Evolutionary conservation across 768 basidiomycete species (phyloP), one percentile per base, ranked within the genome.

Genomic region (Amylocystis lapponica): DNA sequence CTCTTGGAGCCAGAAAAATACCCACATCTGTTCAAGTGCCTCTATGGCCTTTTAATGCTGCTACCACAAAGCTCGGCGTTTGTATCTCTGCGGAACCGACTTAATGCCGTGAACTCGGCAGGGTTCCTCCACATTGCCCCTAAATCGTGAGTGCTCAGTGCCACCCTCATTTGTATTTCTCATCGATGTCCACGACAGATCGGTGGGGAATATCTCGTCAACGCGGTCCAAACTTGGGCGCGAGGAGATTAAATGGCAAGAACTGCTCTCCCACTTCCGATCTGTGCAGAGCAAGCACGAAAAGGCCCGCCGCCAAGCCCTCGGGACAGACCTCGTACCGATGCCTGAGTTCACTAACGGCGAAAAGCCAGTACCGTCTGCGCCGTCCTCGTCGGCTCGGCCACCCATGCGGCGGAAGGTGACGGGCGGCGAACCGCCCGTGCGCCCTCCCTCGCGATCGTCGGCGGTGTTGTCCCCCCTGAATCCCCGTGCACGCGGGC

Each of bases 241-340:
- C 20, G 92, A 89, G 32, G 92, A 96, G 41, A 96, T 99, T 60
- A 97, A 96, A 60, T 99, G 96, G 96, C 83, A 84, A 57, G 96
- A 98, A 48, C 74, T 99, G 0, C 75, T 98, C 9, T 73, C 76
- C 4, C 96, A 99, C 62, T 99, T 99, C 71, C 83, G 94, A 14
- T 69, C 78, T 0, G 81, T 96, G 1, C 96, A 99, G 63, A 72
- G 76, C 26, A 86, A 82, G 53, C 94, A 98, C 58, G 94, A 98
- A 67, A 94, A 93, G 59, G 79, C 92, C 4, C 79, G 93, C 22
- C 72, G 94, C 27, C 83, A 80, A 50, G 79, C 82, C 0, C 66
- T 84, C 6, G 86, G 85, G n/a, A 65, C 72, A 12, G 85, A 91
- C 43, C 67, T 61, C 1, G 60, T 74, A 2, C 64, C 78, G 1